Conservation (phyloP, 2,329 filamentous ascomycete species). For the Macrophomina tecta region DNA sequence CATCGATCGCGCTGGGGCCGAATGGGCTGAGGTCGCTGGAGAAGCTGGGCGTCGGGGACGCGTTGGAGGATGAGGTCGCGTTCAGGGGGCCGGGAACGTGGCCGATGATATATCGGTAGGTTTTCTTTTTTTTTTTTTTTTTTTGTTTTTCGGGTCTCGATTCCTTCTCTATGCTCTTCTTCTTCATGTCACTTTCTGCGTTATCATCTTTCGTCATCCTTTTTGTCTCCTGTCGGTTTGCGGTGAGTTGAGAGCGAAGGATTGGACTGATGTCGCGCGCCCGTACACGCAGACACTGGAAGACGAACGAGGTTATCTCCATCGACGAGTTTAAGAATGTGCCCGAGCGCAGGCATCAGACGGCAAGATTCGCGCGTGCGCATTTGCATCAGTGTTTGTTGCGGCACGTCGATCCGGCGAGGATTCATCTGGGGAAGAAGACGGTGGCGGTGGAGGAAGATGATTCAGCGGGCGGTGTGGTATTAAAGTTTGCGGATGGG, state of each 20-base stretch:
- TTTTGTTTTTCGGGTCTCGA: background rate
- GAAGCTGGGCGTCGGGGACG: slow-evolving; percentile 42
- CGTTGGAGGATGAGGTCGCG: slow-evolving; percentile 41
- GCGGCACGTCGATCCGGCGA: slow-evolving; percentile 38
- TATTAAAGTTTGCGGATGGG: slow-evolving; percentile 40
- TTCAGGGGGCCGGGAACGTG: slow-evolving; percentile 40
- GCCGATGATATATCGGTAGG: slow-evolving; percentile 46
- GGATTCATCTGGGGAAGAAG: slow-evolving; percentile 42
- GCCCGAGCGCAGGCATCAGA: slow-evolving; percentile 41
- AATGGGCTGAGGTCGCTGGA: slow-evolving; percentile 39
- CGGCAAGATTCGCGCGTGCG: slow-evolving; percentile 44
- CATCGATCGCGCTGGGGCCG: slow-evolving; percentile 47
- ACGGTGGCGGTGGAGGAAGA: slow-evolving; percentile 31
- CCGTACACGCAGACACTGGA: slow-evolving; percentile 37
- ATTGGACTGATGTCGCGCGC: background rate
- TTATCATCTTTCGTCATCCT: background rate
- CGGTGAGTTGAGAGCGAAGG: no score
- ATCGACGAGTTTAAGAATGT: slow-evolving; percentile 40
- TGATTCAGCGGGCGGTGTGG: slow-evolving; percentile 32
- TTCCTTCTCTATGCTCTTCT: background rate
- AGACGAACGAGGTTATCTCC: slow-evolving; percentile 46
- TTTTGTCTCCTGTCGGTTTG: background rate
- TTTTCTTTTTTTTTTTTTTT: background rate
- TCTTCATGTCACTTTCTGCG: background rate
- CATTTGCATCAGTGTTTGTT: slow-evolving; percentile 45